Conservation (phyloP, 768 basidiomycete species). For the Amanita subjunquillea region DNA sequence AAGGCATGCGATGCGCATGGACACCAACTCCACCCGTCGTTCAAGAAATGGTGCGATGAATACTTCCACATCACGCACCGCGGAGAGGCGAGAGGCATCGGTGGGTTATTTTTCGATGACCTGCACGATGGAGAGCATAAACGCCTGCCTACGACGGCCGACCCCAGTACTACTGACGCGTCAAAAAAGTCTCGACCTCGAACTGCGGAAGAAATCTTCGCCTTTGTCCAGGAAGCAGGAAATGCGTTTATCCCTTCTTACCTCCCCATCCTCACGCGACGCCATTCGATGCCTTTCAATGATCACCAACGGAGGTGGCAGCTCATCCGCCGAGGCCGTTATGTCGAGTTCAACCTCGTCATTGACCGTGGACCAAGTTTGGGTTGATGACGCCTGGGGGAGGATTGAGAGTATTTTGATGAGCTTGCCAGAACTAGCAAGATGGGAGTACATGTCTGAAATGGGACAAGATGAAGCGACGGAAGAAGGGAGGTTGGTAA, state of each 20-base stretch:
- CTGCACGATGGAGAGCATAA: conserved; percentile 56
- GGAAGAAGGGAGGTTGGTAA: conserved; percentile 57
- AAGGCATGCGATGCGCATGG: conserved; percentile 69
- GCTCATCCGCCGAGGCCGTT: conserved; percentile 82
- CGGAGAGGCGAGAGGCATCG: conserved; percentile 76
- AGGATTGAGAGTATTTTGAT: conserved; percentile 84
- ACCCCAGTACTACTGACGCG: conserved; percentile 12
- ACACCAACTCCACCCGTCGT: conserved; percentile 53
- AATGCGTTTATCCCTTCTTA: conserved; percentile 86
- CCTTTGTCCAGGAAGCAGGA: conserved; percentile 61
- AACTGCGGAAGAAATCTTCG: conserved; percentile 63
- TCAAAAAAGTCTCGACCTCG: conserved; percentile 31
- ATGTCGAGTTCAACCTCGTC: conserved; percentile 92
- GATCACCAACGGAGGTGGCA: conserved; percentile 85
- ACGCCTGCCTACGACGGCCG: conserved; percentile 36
- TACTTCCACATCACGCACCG: conserved; percentile 94
- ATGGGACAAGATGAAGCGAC: conserved; percentile 50
- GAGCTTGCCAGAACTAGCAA: conserved; percentile 78
- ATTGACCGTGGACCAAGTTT: conserved; percentile 82
- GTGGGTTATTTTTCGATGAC: conserved; percentile 97
- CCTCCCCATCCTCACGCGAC: conserved; percentile 67
- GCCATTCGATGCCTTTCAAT: conserved; percentile 44
- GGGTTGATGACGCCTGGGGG: conserved; percentile 75
- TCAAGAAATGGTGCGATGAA: conserved; percentile 97
- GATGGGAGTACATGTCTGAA: conserved; percentile 86